These are phyloP conservation scores for Lasiosphaeria hispida DNA, from an alignment of 495 filamentous ascomycete genomes.

Conservation along the genomic window DNA sequence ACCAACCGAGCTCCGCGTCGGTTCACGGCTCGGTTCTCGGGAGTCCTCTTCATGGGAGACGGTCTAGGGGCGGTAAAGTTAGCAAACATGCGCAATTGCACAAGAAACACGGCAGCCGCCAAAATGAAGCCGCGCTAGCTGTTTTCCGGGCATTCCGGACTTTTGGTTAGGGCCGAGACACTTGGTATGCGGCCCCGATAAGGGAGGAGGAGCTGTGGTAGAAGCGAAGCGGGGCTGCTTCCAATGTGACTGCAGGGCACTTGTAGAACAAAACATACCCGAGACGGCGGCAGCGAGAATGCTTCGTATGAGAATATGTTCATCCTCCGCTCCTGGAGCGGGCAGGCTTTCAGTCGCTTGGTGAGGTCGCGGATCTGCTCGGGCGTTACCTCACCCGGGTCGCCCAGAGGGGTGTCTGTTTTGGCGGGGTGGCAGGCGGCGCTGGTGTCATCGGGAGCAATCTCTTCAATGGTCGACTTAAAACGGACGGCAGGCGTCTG, in stretches of 20 bases:
- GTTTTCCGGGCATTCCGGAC: no score
- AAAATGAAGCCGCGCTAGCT: no score
- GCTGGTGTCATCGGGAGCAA: conserved; percentile 52
- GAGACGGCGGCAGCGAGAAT: conserved; percentile 79
- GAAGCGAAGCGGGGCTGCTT: no score
- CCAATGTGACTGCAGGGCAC: background rate
- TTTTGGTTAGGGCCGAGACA: no score
- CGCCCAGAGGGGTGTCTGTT: conserved; percentile 20
- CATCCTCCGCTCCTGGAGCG: conserved; percentile 77
- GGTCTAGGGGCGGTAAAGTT: conserved; percentile 32
- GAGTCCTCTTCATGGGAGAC: conserved; percentile 44
- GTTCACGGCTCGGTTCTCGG: conserved; percentile 32
- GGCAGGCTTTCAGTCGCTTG: conserved; percentile 65
- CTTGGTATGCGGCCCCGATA: no score
- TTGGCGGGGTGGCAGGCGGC: conserved; percentile 24
- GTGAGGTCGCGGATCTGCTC: conserved; percentile 71
- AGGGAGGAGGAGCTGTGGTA: no score
- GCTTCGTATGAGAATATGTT: conserved; percentile 84
- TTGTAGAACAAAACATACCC: conserved; percentile 58
- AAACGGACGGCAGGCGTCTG: conserved; percentile 66
- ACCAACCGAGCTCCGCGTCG: conserved; percentile 34
- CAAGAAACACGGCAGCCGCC: background rate
- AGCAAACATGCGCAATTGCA: conserved; percentile 4
- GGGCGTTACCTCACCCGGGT: conserved; percentile 43
- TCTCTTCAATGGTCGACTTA: conserved; percentile 71